phyloP scores from a whole-genome alignment of 1,139 yeast species.

The Hansenula anomala region DNA sequence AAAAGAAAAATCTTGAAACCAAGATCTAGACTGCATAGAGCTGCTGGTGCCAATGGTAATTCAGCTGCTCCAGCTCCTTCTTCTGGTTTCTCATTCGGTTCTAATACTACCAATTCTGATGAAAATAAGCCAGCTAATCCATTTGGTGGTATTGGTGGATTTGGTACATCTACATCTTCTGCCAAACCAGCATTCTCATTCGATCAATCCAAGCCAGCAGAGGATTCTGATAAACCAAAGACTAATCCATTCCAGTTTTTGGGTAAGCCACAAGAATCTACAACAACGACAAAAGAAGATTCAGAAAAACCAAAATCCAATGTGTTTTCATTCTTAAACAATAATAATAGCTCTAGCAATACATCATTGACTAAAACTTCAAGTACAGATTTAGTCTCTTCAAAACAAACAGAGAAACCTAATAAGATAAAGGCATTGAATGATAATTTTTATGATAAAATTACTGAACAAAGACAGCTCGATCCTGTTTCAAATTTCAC shows the following conservation, averaged over 20 bases:
- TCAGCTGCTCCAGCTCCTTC: slow-evolving; percentile 5
- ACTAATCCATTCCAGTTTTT: slow-evolving; percentile 10
- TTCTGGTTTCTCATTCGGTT: slow-evolving; percentile 8
- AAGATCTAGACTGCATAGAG: slow-evolving; percentile 27
- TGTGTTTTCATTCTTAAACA: slow-evolving; percentile 5
- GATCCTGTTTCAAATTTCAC: slow-evolving; percentile 57
- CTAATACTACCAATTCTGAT: not conserved
- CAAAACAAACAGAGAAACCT: slow-evolving; percentile 17
- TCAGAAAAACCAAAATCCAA: slow-evolving; percentile 2
- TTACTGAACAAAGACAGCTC: slow-evolving; percentile 37
- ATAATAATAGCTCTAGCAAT: not conserved
- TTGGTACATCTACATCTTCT: slow-evolving; percentile 3
- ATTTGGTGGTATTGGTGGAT: slow-evolving; percentile 9
- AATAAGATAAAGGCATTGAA: slow-evolving; percentile 63
- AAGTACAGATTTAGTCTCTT: slow-evolving; percentile 5
- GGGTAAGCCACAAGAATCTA: not conserved
- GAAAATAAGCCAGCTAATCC: slow-evolving; percentile 17
- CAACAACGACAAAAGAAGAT: slow-evolving; percentile 2
- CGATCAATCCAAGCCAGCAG: slow-evolving; percentile 7
- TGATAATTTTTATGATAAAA: slow-evolving; percentile 50
- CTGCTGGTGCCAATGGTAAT: slow-evolving; percentile 4
- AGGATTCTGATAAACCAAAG: slow-evolving; percentile 1
- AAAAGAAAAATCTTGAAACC: slow-evolving; percentile 66
- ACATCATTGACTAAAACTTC: slow-evolving; percentile 4
- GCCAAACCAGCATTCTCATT: slow-evolving; percentile 19